Evolutionary conservation across 2,329 filamentous ascomycete species (phyloP), one percentile per base, ranked within the genome.

Genomic region (Fusarium secorum): DNA sequence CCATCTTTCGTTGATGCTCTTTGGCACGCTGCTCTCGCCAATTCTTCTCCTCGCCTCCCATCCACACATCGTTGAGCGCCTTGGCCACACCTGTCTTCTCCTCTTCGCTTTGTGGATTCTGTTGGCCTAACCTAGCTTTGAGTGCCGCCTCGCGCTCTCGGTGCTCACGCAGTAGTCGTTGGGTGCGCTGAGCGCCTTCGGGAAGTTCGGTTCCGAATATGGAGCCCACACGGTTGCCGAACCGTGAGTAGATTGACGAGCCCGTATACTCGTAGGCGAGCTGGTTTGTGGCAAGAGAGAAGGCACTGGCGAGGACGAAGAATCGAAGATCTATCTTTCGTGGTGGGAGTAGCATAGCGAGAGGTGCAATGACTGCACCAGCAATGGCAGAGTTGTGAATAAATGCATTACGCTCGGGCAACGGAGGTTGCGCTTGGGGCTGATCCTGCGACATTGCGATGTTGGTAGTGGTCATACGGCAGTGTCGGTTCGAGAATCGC

Each of bases 251-350:
- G 64, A 89, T 83, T 32, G 86, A 87, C 53, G 81, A 81, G 54
- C 87, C 87, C 18, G 84, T 88, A 79, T 86, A 89, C 78, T 88
- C 86, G 78, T 85, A 83, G 52, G 82, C 82, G 42, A 90, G 85
- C 78, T 87, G 85, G 78, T 87, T 87, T 62, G 85, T 85, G 60
- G 85, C 84, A 71, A 86, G 83, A 33, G 87, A 84, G 71, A 86
- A 83, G 61, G 83, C 83, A 63, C 81, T 81, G 61, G 82, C 82
- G 54, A 89, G 85, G 57, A 87, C 77, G 52, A 84, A 73, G 77
- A 84, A 83, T 64, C 87, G 86, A 54, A 86, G 63, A 77, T 87
- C 85, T 54, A 86, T 76, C 45, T 82, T 83, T 56, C 86, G 84
- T 45, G 86, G 86, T 22, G 87, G 87, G 28, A 88, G 80, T 45